These are phyloP conservation scores for Penicillium lividum DNA, from an alignment of 495 filamentous ascomycete species.

Conservation along the genomic window DNA sequence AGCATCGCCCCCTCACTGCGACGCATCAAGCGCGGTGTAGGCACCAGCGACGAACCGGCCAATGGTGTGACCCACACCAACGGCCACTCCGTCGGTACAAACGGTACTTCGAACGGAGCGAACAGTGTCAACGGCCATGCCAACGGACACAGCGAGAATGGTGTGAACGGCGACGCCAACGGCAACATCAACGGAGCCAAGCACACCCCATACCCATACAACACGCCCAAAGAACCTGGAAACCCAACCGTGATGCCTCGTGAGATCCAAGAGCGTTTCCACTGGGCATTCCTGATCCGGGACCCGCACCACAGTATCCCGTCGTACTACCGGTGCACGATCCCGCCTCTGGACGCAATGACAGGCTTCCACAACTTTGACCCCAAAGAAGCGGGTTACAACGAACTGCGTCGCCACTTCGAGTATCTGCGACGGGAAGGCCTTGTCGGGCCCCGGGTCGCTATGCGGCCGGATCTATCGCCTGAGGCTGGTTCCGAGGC, in stretches of 20 bases:
- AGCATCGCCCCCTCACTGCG: slow-evolving; percentile 74
- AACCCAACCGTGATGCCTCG: slow-evolving; percentile 86
- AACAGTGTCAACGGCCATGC: slow-evolving; percentile 14
- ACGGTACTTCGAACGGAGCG: slow-evolving; percentile 17
- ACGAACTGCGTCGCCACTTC: slow-evolving; percentile 80
- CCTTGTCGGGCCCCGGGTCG: slow-evolving; percentile 63
- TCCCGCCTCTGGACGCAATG: slow-evolving; percentile 74
- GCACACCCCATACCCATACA: slow-evolving; percentile 55
- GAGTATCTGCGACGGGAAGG: slow-evolving; percentile 69
- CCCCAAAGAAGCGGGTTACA: slow-evolving; percentile 85
- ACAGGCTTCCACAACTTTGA: slow-evolving; percentile 88
- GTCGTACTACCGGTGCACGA: slow-evolving; percentile 92
- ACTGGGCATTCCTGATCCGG: slow-evolving; percentile 97
- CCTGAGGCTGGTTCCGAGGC: slow-evolving; percentile 11
- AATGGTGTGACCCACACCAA: slow-evolving; percentile 33
- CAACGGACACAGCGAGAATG: slow-evolving; percentile 10
- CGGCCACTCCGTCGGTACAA: slow-evolving; percentile 24
- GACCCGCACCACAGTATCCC: slow-evolving; percentile 86
- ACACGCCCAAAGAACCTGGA: slow-evolving; percentile 53
- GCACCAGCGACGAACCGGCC: slow-evolving; percentile 41
- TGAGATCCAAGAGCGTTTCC: slow-evolving; percentile 68
- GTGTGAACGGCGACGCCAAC: slow-evolving; percentile 12
- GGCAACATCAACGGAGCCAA: slow-evolving; percentile 16
- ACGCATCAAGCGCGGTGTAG: slow-evolving; percentile 61
- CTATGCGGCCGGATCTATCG: slow-evolving; percentile 41